phyloP scores from a whole-genome alignment of 306 rosid genomes.

The Malus domestica region DNA sequence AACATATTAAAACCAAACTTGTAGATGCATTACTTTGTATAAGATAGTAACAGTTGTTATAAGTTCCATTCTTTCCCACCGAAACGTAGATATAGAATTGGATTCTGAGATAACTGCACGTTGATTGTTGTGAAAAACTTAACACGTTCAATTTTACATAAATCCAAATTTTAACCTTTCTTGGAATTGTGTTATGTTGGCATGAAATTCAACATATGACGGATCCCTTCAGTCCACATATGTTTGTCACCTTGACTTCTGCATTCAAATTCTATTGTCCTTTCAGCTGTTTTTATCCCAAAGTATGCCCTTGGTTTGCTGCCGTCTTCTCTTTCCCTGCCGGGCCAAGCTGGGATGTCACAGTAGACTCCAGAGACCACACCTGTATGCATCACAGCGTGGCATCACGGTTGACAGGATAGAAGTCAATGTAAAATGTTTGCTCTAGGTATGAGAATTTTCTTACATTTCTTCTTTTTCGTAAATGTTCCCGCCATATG shows the following conservation, averaged over 20 bases:
- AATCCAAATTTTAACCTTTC: neutral
- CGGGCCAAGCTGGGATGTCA: constrained; percentile 63
- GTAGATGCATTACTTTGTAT: constrained; percentile 4
- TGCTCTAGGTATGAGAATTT: constrained; percentile 5
- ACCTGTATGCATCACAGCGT: constrained; percentile 61
- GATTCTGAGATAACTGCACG: constrained; percentile 2
- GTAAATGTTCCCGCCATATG: constrained; percentile 84
- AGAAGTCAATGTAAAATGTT: constrained; percentile 6
- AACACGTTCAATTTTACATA: constrained; percentile 1
- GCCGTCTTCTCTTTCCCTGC: constrained; percentile 50
- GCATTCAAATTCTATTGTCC: constrained; percentile 84
- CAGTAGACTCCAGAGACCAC: constrained; percentile 59
- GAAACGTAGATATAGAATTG: constrained; percentile 3
- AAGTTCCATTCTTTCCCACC: neutral
- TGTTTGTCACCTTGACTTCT: constrained; percentile 57
- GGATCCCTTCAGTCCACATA: constrained; percentile 80
- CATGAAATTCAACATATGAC: constrained; percentile 57
- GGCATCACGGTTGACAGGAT: constrained; percentile 10
- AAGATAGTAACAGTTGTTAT: constrained; percentile 9
- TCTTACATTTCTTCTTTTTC: constrained; percentile 87
- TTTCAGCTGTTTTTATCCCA: constrained; percentile 65
- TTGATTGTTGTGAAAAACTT: constrained; percentile 1
- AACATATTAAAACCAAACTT: neutral
- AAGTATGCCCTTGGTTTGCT: constrained; percentile 58
- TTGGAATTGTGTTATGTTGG: constrained; percentile 26